Evolutionary conservation across 768 basidiomycete species (phyloP).

Genomic region (Cystoderma amianthinum): DNA sequence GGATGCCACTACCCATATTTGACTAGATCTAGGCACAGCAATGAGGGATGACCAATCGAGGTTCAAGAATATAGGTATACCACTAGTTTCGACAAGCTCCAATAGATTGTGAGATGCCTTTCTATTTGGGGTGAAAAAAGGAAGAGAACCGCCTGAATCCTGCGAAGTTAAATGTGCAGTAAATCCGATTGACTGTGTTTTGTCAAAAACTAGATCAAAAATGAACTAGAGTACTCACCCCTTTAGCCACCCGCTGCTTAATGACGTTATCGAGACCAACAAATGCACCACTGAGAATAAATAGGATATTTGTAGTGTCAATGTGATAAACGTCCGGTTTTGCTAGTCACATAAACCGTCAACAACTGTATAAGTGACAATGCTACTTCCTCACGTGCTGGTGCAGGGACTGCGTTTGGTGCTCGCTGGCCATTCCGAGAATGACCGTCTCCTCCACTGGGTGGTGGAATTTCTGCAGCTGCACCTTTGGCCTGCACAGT

Average conservation of each 20-base stretch:
- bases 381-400: background rate
- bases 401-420: conserved; percentile 17
- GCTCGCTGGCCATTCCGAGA: conserved; percentile 44
- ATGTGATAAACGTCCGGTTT: conserved; percentile 70
- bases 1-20: conserved; percentile 79
- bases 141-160: conserved; percentile 32
- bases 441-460: conserved; percentile 33
- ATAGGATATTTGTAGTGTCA: conserved; percentile 89
- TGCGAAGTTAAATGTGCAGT: conserved; percentile 32
- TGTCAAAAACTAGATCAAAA: conserved; percentile 5
- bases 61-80: conserved; percentile 25
- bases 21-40: conserved; percentile 62
- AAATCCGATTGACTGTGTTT: conserved; percentile 81
- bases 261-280: conserved; percentile 86
- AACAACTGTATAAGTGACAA: background rate
- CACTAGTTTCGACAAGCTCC: conserved; percentile 66
- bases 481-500: conserved; percentile 73
- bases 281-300: conserved; percentile 92
- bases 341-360: conserved; percentile 14
- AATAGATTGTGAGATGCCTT: conserved; percentile 46
- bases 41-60: conserved; percentile 2
- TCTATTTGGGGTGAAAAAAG: conserved; percentile 77
- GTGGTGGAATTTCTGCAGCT: conserved; percentile 36
- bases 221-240: conserved; percentile 42
- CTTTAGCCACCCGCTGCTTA: conserved; percentile 73